phyloP scores from a whole-genome alignment of 805 yeast species.

The Saccharomycopsis malanga region DNA sequence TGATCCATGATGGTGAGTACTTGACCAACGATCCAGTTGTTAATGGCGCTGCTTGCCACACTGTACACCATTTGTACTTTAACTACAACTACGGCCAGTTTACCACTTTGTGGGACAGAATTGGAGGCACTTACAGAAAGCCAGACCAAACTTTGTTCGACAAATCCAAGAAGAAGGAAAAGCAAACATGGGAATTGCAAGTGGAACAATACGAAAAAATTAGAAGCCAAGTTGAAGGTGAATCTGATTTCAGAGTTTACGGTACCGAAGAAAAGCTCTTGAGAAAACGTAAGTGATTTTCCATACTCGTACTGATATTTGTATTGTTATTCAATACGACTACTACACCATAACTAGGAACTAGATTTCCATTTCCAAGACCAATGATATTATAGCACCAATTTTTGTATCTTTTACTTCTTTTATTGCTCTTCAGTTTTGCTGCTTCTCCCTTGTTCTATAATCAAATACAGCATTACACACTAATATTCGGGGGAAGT shows the following conservation, averaged over 20 bases:
- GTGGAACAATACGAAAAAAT: slow-evolving; percentile 68
- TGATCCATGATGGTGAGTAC: slow-evolving; percentile 98
- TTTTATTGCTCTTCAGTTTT: too few relatives aligned
- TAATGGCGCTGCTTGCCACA: slow-evolving; percentile 98
- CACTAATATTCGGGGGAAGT: too few relatives aligned
- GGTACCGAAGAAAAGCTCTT: slow-evolving; percentile 38
- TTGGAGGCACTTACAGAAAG: slow-evolving; percentile 87
- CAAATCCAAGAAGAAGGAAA: slow-evolving; percentile 47
- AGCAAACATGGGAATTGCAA: slow-evolving; percentile 64
- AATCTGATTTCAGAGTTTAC: slow-evolving; percentile 65
- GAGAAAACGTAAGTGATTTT: neutral
- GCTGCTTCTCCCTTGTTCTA: too few relatives aligned
- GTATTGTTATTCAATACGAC: too few relatives aligned
- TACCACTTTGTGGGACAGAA: slow-evolving; percentile 96
- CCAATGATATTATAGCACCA: too few relatives aligned
- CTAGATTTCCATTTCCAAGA: too few relatives aligned
- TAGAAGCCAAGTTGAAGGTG: slow-evolving; percentile 75
- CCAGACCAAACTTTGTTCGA: slow-evolving; percentile 87
- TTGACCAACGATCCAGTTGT: slow-evolving; percentile 87
- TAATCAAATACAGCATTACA: too few relatives aligned
- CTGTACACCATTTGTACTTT: slow-evolving; percentile 93
- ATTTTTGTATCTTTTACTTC: too few relatives aligned
- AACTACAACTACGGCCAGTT: slow-evolving; percentile 98
- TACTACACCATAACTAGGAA: too few relatives aligned
- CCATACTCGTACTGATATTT: too few relatives aligned